Evolutionary conservation across 805 yeast genomes (phyloP).

Genomic region (Candida gorgasii): DNA sequence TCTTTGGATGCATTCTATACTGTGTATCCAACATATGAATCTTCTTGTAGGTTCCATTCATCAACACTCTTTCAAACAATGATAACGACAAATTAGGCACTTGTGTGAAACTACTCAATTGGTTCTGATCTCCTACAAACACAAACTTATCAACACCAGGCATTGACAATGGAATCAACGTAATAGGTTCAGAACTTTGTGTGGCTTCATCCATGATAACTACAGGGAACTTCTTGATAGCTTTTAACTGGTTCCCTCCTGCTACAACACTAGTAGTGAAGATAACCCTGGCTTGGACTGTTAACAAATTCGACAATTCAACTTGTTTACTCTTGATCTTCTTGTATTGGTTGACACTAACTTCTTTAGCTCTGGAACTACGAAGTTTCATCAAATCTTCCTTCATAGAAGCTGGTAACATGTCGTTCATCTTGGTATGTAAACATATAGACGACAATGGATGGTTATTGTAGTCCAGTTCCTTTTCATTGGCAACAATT

Average conservation of each 20-base stretch:
- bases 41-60: constrained; percentile 57
- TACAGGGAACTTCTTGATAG: constrained; percentile 56
- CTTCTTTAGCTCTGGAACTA: constrained; percentile 32
- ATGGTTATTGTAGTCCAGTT: constrained; percentile 62
- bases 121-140: constrained; percentile 77
- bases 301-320: constrained; percentile 48
- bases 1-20: constrained; percentile 67
- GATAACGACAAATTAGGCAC: constrained; percentile 67
- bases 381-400: constrained; percentile 47
- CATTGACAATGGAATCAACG: constrained; percentile 69
- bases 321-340: constrained; percentile 48
- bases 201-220: constrained; percentile 81
- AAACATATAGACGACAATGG: constrained; percentile 60
- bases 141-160: constrained; percentile 66
- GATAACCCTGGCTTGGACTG: constrained; percentile 67
- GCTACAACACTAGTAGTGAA: constrained; percentile 74
- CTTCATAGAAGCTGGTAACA: constrained; percentile 46
- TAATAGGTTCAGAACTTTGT: constrained; percentile 72
- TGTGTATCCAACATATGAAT: constrained; percentile 72
- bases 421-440: constrained; percentile 57
- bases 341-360: constrained; percentile 49
- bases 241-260: constrained; percentile 64
- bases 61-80: constrained; percentile 64
- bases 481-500: constrained; percentile 61
- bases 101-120: constrained; percentile 69